Conservation (phyloP, 2,329 filamentous ascomycete genomes). For the Apiospora kogelbergensis region DNA sequence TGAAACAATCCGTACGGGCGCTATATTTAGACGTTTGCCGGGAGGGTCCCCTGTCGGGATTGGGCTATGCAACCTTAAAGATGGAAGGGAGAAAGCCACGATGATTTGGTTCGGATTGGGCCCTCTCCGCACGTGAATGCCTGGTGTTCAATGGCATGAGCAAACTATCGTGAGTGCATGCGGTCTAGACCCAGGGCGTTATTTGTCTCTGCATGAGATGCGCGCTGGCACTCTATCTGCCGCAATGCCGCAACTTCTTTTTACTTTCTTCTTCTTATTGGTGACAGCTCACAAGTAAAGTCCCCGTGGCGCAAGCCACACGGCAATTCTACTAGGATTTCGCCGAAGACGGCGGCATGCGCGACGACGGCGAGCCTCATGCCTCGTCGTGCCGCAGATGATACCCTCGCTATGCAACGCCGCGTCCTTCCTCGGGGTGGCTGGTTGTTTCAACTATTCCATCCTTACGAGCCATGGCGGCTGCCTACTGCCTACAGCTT, state of each 20-base stretch:
- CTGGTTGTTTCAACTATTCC: neutral
- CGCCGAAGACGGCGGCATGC: neutral
- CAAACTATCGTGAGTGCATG: neutral
- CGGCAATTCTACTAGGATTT: neutral
- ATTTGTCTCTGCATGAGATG: neutral
- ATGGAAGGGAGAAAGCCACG: neutral
- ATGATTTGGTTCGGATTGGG: neutral
- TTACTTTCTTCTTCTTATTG: no score
- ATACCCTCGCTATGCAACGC: neutral
- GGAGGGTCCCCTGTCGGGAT: neutral
- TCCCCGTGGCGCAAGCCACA: neutral
- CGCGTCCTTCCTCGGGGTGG: neutral
- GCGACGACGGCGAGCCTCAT: neutral
- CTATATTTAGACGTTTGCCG: neutral
- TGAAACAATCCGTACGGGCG: neutral
- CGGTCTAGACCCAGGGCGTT: no score
- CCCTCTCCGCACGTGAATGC: neutral
- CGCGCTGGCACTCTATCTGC: neutral
- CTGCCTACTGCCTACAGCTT: neutral
- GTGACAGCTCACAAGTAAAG: neutral
- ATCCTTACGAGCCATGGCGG: neutral
- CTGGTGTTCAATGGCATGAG: neutral
- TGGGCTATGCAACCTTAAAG: slow-evolving; percentile 3
- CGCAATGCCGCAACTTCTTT: neutral
- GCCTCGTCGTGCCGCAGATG: neutral